A percentile compares a stretch with the other conserved stretches of the same genome.
These are phyloP conservation scores for Eleusine coracana DNA, from an alignment of 176 grass and related monocot species.

Conservation along the genomic window DNA sequence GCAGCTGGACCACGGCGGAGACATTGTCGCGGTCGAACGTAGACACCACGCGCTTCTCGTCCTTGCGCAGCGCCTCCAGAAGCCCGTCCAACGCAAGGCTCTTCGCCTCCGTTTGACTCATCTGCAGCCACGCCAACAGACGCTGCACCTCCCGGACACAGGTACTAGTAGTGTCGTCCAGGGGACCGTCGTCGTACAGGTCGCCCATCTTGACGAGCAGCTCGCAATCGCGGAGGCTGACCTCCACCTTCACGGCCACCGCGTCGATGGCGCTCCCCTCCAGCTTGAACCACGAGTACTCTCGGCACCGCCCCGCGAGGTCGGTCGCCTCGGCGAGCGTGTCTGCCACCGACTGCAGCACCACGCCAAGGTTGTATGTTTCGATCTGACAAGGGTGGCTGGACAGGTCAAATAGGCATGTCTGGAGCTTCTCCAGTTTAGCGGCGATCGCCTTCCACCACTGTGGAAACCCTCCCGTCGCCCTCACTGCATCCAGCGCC, in stretches of 20 bases:
- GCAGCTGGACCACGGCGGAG: conserved; percentile 76
- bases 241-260: conserved; percentile 78
- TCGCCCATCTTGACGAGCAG: conserved; percentile 92
- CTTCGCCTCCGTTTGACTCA: conserved; percentile 87
- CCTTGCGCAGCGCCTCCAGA: conserved; percentile 69
- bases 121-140: conserved; percentile 70
- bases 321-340: conserved; percentile 62
- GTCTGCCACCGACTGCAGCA: conserved; percentile 68
- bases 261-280: conserved; percentile 94
- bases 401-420: conserved; percentile 82
- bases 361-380: conserved; percentile 67
- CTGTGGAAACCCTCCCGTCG: conserved; percentile 13
- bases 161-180: conserved; percentile 18
- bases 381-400: conserved; percentile 75
- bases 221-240: conserved; percentile 79
- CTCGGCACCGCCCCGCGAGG: conserved; percentile 59
- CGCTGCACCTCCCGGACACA: conserved; percentile 55
- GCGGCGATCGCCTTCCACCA: conserved; percentile 72
- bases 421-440: conserved; percentile 60
- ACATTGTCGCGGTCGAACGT: conserved; percentile 75
- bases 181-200: conserved; percentile 51
- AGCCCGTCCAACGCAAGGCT: conserved; percentile 72
- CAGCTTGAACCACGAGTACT: conserved; percentile 55
- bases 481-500: conserved; percentile 44
- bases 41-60: conserved; percentile 81